phyloP scores from a whole-genome alignment of 164 flowering plant species.

The Umbilicus rupestris region DNA sequence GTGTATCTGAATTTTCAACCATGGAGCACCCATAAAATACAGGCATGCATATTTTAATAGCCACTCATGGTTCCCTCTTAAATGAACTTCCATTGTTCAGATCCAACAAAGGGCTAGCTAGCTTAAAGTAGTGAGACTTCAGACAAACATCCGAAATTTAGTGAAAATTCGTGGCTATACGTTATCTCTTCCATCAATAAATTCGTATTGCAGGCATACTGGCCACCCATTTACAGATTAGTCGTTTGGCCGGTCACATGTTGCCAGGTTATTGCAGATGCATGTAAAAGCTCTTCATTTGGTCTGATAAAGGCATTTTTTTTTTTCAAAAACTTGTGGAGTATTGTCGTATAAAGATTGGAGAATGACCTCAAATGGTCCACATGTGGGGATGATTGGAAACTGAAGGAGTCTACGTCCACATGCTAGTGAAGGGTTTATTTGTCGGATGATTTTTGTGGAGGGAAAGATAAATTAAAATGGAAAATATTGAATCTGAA shows the following conservation, averaged over 20 bases:
- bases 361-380: slow-evolving; percentile 86
- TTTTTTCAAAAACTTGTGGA: slow-evolving; percentile 45
- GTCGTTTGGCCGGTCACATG: too few relatives aligned
- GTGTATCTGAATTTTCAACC: too few relatives aligned
- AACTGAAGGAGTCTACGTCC: slow-evolving; percentile 45
- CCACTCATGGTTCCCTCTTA: not conserved
- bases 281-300: not conserved
- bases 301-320: slow-evolving; percentile 30
- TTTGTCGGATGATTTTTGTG: too few relatives aligned
- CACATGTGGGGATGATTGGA: slow-evolving; percentile 78
- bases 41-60: too few relatives aligned
- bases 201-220: too few relatives aligned
- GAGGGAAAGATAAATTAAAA: too few relatives aligned
- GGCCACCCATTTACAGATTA: too few relatives aligned
- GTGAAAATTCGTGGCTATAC: not conserved
- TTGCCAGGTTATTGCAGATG: too few relatives aligned
- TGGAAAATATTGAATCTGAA: too few relatives aligned
- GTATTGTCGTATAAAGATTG: slow-evolving; percentile 34
- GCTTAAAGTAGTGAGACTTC: not conserved
- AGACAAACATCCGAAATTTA: not conserved
- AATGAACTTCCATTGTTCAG: not conserved
- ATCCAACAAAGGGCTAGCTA: not conserved
- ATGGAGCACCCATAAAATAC: too few relatives aligned
- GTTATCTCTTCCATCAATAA: too few relatives aligned
- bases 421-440: too few relatives aligned